phyloP scores from a whole-genome alignment of 192 early-diverging fungal genomes.

The Coemansia sp. region DNA sequence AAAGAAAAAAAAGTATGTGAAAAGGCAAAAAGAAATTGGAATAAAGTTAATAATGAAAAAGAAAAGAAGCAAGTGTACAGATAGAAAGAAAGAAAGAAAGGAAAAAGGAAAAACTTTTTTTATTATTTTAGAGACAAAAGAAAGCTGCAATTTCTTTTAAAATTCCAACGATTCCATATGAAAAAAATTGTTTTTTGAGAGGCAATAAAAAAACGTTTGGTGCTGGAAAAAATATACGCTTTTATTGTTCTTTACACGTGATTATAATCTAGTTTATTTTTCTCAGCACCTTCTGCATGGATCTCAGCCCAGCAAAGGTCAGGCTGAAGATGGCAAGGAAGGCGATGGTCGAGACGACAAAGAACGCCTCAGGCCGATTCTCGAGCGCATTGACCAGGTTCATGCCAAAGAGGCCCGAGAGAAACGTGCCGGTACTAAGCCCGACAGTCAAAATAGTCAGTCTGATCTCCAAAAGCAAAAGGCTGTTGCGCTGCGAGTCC shows the following conservation, averaged over 20 bases:
- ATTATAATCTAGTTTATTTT: slow-evolving; percentile 32
- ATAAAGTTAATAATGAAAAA: not conserved
- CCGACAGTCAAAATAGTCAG: slow-evolving; percentile 78
- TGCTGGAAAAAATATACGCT: too few species aligned
- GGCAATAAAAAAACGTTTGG: too few species aligned
- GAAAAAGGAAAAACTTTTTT: not conserved
- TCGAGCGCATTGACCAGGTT: slow-evolving; percentile 79
- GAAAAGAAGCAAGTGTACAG: not conserved
- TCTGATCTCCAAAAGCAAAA: slow-evolving; percentile 79
- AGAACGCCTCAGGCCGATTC: slow-evolving; percentile 64
- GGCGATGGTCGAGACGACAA: slow-evolving; percentile 56
- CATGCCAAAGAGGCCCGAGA: slow-evolving; percentile 85
- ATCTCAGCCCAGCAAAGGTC: slow-evolving; percentile 35
- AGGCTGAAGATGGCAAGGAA: slow-evolving; percentile 35
- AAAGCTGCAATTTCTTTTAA: too few species aligned
- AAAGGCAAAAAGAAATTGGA: slow-evolving; percentile 6
- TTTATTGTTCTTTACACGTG: not conserved
- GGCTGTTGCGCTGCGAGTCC: slow-evolving; percentile 78
- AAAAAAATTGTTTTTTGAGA: slow-evolving; percentile 1
- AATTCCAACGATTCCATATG: too few species aligned
- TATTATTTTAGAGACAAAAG: not conserved
- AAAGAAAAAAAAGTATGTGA: slow-evolving; percentile 10
- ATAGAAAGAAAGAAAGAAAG: not conserved
- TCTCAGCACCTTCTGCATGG: slow-evolving; percentile 48
- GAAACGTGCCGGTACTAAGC: slow-evolving; percentile 68